These are phyloP conservation scores for Colletotrichum lentis DNA, from an alignment of 2,329 filamentous ascomycete species.

Conservation along the genomic window DNA sequence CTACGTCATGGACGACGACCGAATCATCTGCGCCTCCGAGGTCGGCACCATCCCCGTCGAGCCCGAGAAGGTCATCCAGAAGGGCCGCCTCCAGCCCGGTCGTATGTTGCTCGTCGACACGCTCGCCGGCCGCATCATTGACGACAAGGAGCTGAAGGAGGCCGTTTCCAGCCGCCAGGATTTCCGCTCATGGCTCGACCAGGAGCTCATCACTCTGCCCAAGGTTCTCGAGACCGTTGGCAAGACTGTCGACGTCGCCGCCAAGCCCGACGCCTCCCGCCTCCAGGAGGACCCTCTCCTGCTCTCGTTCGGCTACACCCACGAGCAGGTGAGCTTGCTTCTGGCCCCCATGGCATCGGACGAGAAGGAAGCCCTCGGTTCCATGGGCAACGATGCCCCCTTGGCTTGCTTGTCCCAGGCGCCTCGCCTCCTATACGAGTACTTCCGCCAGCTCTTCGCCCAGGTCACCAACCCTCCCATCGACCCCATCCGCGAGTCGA, in stretches of 20 bases:
- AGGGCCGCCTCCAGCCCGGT: slow-evolving; percentile 91
- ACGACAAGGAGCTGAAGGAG: slow-evolving; percentile 89
- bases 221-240: slow-evolving; percentile 72
- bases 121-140: slow-evolving; percentile 86
- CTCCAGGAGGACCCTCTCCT: slow-evolving; percentile 87
- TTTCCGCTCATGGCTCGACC: slow-evolving; percentile 88
- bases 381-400: slow-evolving; percentile 97
- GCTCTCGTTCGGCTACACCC: slow-evolving; percentile 89
- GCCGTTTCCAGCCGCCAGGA: slow-evolving; percentile 87
- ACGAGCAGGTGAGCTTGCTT: slow-evolving; percentile 92
- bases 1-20: slow-evolving; percentile 95
- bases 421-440: slow-evolving; percentile 89
- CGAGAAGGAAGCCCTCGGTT: slow-evolving; percentile 95
- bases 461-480: slow-evolving; percentile 98
- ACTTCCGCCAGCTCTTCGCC: slow-evolving; percentile 97
- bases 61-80: slow-evolving; percentile 88
- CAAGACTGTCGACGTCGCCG: slow-evolving; percentile 67
- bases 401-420: slow-evolving; percentile 90
- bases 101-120: slow-evolving; percentile 97
- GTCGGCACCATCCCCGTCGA: slow-evolving; percentile 93
- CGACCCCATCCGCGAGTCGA: slow-evolving; percentile 94
- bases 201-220: slow-evolving; percentile 83
- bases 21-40: slow-evolving; percentile 96
- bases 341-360: slow-evolving; percentile 96
- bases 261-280: slow-evolving; percentile 71